Conservation (phyloP, 345 rosid species). For the Schrenkiella parvula region DNA sequence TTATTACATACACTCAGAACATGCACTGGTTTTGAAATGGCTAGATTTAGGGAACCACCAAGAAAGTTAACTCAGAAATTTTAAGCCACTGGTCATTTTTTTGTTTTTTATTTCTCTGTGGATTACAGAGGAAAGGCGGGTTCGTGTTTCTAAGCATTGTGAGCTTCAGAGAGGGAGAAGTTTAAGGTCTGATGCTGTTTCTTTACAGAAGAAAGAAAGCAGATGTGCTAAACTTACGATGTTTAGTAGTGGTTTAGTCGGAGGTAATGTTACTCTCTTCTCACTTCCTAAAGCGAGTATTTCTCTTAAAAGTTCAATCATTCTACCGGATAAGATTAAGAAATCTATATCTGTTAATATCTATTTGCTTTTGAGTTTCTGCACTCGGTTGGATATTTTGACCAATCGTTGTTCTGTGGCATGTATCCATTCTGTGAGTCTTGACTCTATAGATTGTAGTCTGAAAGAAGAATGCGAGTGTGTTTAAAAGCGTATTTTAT, state of each 20-base stretch:
- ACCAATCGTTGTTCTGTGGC: background rate
- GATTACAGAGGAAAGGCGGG: conserved; percentile 6
- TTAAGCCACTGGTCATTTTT: background rate
- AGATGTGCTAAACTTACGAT: conserved; percentile 13
- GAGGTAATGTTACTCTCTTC: conserved; percentile 24
- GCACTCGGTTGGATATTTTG: background rate
- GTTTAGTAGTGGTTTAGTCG: conserved; percentile 25
- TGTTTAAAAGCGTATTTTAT: background rate
- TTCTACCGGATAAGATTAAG: background rate
- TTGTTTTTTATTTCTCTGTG: background rate
- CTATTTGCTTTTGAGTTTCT: background rate
- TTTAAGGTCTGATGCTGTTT: conserved; percentile 9
- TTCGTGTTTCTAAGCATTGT: conserved; percentile 19
- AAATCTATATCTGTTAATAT: background rate
- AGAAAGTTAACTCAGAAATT: too few relatives aligned
- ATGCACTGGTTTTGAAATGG: background rate
- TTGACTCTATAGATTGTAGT: background rate
- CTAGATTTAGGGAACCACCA: background rate
- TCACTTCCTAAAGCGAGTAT: background rate
- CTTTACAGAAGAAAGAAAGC: conserved; percentile 4
- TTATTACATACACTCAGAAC: background rate
- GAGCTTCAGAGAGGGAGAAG: conserved; percentile 8
- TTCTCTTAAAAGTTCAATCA: too few relatives aligned
- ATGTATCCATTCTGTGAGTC: background rate
- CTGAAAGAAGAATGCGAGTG: background rate